Conservation (phyloP, 306 rosid genomes). For the Aeschynomene evenia region DNA sequence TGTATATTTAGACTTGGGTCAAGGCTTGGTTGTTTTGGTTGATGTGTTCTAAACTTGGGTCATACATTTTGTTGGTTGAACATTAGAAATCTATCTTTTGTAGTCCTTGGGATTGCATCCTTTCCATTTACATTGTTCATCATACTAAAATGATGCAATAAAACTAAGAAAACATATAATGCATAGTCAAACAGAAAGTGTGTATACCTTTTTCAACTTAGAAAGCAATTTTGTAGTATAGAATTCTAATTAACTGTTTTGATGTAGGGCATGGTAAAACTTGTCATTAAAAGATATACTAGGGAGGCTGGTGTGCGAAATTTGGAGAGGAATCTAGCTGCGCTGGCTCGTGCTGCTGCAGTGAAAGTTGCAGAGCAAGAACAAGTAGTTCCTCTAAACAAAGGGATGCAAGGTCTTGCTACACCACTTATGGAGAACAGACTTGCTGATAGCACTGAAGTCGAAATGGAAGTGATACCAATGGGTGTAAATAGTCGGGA, state of each 20-base stretch:
- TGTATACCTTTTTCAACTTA: neutral
- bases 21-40: too few species aligned
- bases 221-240: neutral
- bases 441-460: constrained; percentile 88
- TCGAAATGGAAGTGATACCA: constrained; percentile 97
- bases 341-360: constrained; percentile 98
- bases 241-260: constrained; percentile 26
- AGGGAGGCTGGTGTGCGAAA: constrained; percentile 99
- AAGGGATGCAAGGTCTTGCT: constrained; percentile 73
- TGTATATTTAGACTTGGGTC: too few species aligned
- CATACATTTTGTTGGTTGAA: constrained; percentile 2
- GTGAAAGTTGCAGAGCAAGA: constrained; percentile 94
- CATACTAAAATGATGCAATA: neutral
- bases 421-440: constrained; percentile 88
- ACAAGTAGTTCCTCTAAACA: constrained; percentile 65
- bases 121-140: neutral
- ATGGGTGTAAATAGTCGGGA: constrained; percentile 75
- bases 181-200: neutral
- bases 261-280: constrained; percentile 75
- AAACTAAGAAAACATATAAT: neutral
- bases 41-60: neutral
- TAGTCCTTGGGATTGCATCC: constrained; percentile 10
- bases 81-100: neutral
- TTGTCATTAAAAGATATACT: constrained; percentile 83
- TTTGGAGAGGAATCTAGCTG: constrained; percentile 89